Conservation (phyloP, 106 monocot genomes). For the Dendrobium nobile region DNA sequence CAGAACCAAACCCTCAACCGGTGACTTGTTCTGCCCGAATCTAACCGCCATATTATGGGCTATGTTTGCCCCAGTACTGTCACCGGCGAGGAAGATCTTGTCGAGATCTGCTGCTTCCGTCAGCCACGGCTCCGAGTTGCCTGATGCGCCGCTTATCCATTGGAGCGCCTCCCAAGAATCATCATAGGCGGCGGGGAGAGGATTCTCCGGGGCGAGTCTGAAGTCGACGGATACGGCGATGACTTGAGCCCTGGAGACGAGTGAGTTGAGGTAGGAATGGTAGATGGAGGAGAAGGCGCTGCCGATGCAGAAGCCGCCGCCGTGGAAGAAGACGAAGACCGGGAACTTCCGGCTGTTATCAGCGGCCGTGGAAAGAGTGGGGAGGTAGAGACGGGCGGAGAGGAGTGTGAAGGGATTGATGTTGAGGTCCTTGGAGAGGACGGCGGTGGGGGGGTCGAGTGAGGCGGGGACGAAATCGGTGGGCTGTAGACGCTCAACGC, state of each 20-base stretch:
- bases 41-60: slow-evolving; percentile 22
- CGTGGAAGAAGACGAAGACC: not conserved
- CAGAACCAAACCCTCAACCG: slow-evolving; percentile 9
- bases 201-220: not conserved
- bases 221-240: not conserved
- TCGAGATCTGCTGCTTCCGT: slow-evolving; percentile 18
- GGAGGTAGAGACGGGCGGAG: slow-evolving; percentile 16
- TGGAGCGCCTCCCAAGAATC: not conserved
- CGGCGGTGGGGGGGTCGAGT: slow-evolving; percentile 7
- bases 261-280: not conserved
- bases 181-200: slow-evolving; percentile 1
- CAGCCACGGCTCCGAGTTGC: slow-evolving; percentile 23
- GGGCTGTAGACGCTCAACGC: slow-evolving; percentile 6
- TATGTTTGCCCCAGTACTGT: slow-evolving; percentile 42
- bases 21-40: not conserved
- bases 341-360: not conserved
- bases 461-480: not conserved
- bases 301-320: not conserved
- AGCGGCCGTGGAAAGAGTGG: not conserved
- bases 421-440: slow-evolving; percentile 11
- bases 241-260: not conserved
- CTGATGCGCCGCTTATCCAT: not conserved
- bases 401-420: slow-evolving; percentile 7
- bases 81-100: slow-evolving; percentile 39
- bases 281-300: not conserved